Evolutionary conservation across 495 filamentous ascomycete genomes (phyloP), one percentile per base, ranked within the genome.

Genomic region (Amorphotheca resinae): DNA sequence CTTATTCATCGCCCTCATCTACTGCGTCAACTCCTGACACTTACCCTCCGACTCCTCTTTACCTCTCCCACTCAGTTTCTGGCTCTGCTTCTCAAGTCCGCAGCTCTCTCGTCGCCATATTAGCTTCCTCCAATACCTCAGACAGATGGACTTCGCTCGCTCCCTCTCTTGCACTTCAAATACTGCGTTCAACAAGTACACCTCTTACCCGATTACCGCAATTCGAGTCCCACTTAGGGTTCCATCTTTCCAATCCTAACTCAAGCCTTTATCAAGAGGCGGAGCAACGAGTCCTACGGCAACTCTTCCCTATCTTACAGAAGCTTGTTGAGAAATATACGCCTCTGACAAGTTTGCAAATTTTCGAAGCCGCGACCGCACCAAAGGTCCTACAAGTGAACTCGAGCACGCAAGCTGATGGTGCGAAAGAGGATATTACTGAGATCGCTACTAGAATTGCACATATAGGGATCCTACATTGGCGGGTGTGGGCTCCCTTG

Each of bases 391-490:
- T 17, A 3, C 28, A 41, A 16, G 18, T 4, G 12, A 9, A 20
- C 4, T 0, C 18, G 22, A 14, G 23, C 12, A 5, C 21, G 5
- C 37, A 23, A 18, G 3, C 9, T 1, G 25, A 2, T 22, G 44
- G 37, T 11, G 7, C 38, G 4, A 46, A 46, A 16, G 41, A 51
- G 6, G 46, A 52, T 33, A 42, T 54, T 22, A 28, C 75, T 34
- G 76, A 84, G 40, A 74, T 89, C 53, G 75, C 81, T 1, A 76
- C 73, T 44, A 76, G 82, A 22, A 64, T 91, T 30, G 77, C 85
- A 9, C 87, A 93, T 51, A 73, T 95, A 32, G 75, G 77, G 7
- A 69, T 87, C 15, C 61, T 93, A 17, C 86, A 95, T 59, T 95
- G 87, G 87, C 69, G 80, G 38, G 79, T 93, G 2, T 95, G 87